Evolutionary conservation across 805 yeast species (phyloP).

Genomic region (Wickerhamiella nectarea): DNA sequence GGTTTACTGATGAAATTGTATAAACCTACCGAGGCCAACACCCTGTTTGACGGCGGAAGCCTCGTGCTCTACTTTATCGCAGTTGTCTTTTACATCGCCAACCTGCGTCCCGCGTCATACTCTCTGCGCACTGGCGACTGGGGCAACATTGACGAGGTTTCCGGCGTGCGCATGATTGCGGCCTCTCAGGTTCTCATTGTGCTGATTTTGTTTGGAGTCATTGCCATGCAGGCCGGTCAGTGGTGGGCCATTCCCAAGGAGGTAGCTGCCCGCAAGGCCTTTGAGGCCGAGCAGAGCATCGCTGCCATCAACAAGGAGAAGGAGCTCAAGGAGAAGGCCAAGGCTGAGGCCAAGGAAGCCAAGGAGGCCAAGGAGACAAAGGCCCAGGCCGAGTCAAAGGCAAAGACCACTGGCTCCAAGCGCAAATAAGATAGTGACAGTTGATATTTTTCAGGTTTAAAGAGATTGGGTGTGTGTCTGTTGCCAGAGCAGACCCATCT

Average conservation of each 20-base stretch:
- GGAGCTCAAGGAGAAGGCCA: conserved; percentile 9
- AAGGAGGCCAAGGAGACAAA: conserved; percentile 14
- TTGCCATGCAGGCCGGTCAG: conserved; percentile 74
- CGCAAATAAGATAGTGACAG: no score
- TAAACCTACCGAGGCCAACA: conserved; percentile 75
- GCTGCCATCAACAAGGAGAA: conserved; percentile 14
- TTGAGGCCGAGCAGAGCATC: background rate
- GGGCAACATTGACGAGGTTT: conserved; percentile 83
- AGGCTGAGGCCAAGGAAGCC: conserved; percentile 11
- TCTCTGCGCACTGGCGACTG: conserved; percentile 61
- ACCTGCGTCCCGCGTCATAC: conserved; percentile 65
- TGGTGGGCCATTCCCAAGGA: conserved; percentile 48
- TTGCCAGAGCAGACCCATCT: background rate
- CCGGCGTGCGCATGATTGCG: conserved; percentile 84
- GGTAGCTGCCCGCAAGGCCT: conserved; percentile 11
- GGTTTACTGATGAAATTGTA: conserved; percentile 69
- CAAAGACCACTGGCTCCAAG: conserved; percentile 10
- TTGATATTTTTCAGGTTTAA: no score
- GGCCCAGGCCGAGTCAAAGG: conserved; percentile 9
- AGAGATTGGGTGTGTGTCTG: no score
- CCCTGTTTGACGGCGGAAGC: conserved; percentile 81
- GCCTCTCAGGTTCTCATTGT: conserved; percentile 74
- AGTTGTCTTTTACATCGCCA: conserved; percentile 69
- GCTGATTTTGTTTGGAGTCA: conserved; percentile 59
- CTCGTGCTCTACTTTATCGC: conserved; percentile 60